These are phyloP conservation scores for Brasilioporus rufonigricans DNA, from an alignment of 768 basidiomycete genomes.

Conservation along the genomic window DNA sequence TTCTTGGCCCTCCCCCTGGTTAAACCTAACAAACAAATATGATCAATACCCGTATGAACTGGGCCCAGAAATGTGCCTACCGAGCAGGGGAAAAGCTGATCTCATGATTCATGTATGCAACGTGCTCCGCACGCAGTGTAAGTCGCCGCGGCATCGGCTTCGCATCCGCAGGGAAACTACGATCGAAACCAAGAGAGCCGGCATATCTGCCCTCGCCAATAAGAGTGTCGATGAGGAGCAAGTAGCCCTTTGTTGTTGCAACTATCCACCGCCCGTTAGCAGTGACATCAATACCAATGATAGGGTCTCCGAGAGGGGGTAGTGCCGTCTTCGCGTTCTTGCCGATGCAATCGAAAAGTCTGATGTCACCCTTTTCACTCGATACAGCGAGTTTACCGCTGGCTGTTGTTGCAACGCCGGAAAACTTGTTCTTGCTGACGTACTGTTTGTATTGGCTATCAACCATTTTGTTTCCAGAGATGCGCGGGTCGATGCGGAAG, in stretches of 20 bases:
- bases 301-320: constrained; percentile 92
- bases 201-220: constrained; percentile 89
- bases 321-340: constrained; percentile 99
- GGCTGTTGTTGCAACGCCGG: constrained; percentile 85
- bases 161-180: constrained; percentile 90
- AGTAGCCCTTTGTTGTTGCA: constrained; percentile 91
- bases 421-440: constrained; percentile 92
- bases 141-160: constrained; percentile 90
- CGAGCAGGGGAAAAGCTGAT: constrained; percentile 92
- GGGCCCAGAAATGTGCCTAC: constrained; percentile 39
- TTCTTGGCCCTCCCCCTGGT: constrained; percentile 80
- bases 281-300: constrained; percentile 91
- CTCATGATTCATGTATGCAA: constrained; percentile 88
- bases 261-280: constrained; percentile 93
- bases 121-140: constrained; percentile 86
- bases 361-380: constrained; percentile 94
- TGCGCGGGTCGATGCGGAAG: constrained; percentile 96
- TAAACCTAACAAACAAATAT: constrained; percentile 61
- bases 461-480: constrained; percentile 90
- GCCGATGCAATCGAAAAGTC: constrained; percentile 92
- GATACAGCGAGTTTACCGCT: constrained; percentile 87
- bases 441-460: constrained; percentile 97
- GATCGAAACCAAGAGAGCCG: constrained; percentile 85
- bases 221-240: constrained; percentile 90
- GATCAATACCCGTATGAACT: background rate